phyloP scores from a whole-genome alignment of 805 yeast species.

The Wickerhamiella shivajii region DNA sequence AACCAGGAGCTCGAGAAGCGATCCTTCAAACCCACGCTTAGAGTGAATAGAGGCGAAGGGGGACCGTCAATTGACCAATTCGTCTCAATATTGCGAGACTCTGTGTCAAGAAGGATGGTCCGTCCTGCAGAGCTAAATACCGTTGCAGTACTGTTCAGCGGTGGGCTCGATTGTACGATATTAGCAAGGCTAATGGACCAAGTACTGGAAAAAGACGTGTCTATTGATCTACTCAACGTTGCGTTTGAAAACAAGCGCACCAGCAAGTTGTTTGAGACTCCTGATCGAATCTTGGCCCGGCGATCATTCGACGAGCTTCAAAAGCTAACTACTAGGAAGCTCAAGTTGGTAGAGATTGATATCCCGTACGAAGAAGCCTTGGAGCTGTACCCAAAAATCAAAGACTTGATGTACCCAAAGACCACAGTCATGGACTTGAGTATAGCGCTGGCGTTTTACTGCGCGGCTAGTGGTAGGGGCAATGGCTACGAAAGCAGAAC shows the following conservation, averaged over 20 bases:
- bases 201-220: constrained; percentile 14
- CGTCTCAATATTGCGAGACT: constrained; percentile 6
- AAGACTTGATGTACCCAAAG: constrained; percentile 62
- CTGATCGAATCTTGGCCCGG: constrained; percentile 69
- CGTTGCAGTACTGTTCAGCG: constrained; percentile 66
- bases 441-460: constrained; percentile 88
- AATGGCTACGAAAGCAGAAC: constrained; percentile 30
- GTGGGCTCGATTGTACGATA: constrained; percentile 88
- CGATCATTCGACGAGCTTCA: constrained; percentile 42
- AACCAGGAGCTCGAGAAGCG: too few relatives aligned
- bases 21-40: too few relatives aligned
- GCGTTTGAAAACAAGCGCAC: constrained; percentile 87
- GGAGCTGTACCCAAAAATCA: constrained; percentile 36
- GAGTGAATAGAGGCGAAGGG: background rate
- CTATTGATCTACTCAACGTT: constrained; percentile 72
- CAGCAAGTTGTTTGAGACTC: constrained; percentile 39
- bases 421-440: constrained; percentile 90
- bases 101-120: constrained; percentile 13
- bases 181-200: constrained; percentile 35
- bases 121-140: constrained; percentile 13
- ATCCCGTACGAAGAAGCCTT: constrained; percentile 58
- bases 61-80: background rate
- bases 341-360: constrained; percentile 50
- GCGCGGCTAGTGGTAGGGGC: constrained; percentile 58
- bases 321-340: constrained; percentile 25